Evolutionary conservation across 495 filamentous ascomycete species (phyloP).

Genomic region (Filosporella fistucella): DNA sequence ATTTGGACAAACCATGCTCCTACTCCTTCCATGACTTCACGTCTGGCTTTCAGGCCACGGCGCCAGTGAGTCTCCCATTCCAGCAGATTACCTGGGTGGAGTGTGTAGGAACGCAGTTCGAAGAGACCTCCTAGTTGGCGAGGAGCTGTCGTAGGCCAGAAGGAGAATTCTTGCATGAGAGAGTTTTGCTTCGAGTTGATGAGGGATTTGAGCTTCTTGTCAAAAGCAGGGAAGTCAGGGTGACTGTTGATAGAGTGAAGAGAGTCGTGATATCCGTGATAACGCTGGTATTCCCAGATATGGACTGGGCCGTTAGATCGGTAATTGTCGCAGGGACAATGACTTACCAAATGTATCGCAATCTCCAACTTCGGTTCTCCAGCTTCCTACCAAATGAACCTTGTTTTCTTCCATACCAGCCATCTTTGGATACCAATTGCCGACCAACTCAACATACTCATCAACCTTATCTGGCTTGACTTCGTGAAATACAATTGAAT

Average conservation of each 20-base stretch:
- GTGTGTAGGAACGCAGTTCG: constrained; percentile 93
- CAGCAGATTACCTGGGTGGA: constrained; percentile 89
- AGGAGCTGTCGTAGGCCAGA: constrained; percentile 95
- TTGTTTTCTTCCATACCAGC: constrained; percentile 77
- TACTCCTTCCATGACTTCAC: constrained; percentile 97
- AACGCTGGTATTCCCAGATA: constrained; percentile 99
- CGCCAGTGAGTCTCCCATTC: constrained; percentile 99
- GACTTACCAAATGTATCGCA: constrained; percentile 90
- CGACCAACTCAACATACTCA: constrained; percentile 90
- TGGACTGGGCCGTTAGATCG: constrained; percentile 62
- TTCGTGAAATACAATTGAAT: constrained; percentile 94
- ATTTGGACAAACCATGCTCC: constrained; percentile 99
- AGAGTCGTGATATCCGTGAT: constrained; percentile 91
- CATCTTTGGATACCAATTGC: constrained; percentile 86
- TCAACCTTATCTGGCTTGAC: constrained; percentile 94
- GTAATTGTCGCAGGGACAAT: constrained; percentile 3
- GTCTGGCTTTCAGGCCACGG: constrained; percentile 79
- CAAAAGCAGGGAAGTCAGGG: constrained; percentile 77
- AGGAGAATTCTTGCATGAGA: constrained; percentile 98
- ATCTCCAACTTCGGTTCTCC: constrained; percentile 97
- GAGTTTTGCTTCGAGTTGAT: constrained; percentile 82
- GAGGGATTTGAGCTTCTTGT: constrained; percentile 71
- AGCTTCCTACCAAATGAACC: constrained; percentile 95
- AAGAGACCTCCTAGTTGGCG: constrained; percentile 89
- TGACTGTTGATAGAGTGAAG: constrained; percentile 76